Evolutionary conservation across 2,329 filamentous ascomycete genomes (phyloP).

Genomic region (Alternaria metachromatica): DNA sequence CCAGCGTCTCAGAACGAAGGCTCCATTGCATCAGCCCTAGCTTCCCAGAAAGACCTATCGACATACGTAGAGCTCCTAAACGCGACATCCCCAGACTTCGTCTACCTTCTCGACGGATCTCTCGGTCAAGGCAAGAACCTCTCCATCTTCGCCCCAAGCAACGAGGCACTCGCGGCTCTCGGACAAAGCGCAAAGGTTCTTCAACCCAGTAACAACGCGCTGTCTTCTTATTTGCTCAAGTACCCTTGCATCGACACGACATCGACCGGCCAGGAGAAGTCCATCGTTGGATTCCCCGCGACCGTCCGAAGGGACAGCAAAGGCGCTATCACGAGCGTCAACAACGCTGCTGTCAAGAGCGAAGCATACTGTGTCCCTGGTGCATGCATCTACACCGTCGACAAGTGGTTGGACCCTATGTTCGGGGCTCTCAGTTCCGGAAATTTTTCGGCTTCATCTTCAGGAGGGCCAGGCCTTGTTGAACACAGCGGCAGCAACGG

Average conservation of each 20-base stretch:
- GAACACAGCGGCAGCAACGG: neutral
- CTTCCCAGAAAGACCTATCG: neutral
- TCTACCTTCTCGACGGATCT: neutral
- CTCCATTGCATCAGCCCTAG: neutral
- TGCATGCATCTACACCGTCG: neutral
- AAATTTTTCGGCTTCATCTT: neutral
- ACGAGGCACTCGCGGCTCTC: neutral
- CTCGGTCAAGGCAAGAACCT: neutral
- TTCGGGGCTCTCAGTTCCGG: neutral
- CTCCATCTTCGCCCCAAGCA: neutral
- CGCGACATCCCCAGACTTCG: neutral
- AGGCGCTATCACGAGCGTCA: neutral
- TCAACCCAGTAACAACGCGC: neutral
- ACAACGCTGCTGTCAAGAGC: neutral
- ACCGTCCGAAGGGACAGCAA: neutral
- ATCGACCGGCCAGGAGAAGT: neutral
- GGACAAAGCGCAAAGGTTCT: neutral
- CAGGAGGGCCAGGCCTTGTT: neutral
- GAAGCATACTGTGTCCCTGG: neutral
- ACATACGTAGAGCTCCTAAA: neutral
- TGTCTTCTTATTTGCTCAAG: neutral
- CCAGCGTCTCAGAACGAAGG: neutral
- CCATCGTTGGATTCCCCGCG: neutral
- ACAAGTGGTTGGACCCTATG: neutral
- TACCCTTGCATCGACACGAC: neutral